Evolutionary conservation across 192 early-diverging fungal species (phyloP).

Genomic region (Backusella morwellensis): DNA sequence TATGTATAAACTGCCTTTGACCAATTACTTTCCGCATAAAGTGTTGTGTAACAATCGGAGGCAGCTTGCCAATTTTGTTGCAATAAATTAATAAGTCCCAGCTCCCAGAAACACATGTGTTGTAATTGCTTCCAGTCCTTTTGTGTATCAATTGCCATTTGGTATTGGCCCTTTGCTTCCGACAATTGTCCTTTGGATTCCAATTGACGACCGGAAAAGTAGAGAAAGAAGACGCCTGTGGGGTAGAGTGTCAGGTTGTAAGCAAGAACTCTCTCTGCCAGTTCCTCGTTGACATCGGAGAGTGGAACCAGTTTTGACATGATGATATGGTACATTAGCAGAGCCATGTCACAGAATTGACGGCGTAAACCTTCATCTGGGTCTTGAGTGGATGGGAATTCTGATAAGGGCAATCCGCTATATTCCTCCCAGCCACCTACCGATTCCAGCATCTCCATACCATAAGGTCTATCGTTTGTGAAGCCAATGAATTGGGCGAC

Average conservation of each 20-base stretch:
- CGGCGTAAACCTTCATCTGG: slow-evolving; percentile 67
- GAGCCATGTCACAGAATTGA: slow-evolving; percentile 66
- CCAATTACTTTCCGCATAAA: slow-evolving; percentile 84
- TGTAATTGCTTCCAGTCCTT: slow-evolving; percentile 73
- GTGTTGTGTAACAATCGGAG: slow-evolving; percentile 53
- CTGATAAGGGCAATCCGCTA: slow-evolving; percentile 26
- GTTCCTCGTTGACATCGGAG: slow-evolving; percentile 61
- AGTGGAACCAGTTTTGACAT: slow-evolving; percentile 67
- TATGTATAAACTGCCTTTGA: slow-evolving; percentile 81
- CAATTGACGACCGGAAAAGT: slow-evolving; percentile 63
- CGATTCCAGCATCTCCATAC: slow-evolving; percentile 66
- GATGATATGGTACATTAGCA: slow-evolving; percentile 76
- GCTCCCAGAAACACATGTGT: slow-evolving; percentile 84
- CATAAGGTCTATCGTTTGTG: slow-evolving; percentile 70
- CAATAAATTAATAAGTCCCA: slow-evolving; percentile 63
- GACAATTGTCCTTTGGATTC: slow-evolving; percentile 54
- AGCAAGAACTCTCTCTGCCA: slow-evolving; percentile 58
- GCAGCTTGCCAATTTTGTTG: slow-evolving; percentile 61
- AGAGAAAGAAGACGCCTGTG: slow-evolving; percentile 69
- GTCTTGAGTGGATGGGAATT: slow-evolving; percentile 34
- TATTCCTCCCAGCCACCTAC: slow-evolving; percentile 68
- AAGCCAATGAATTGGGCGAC: slow-evolving; percentile 87
- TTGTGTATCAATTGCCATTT: slow-evolving; percentile 50
- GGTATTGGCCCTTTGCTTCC: slow-evolving; percentile 62
- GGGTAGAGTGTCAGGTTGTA: slow-evolving; percentile 59